phyloP scores from a whole-genome alignment of 306 rosid species.

The Corylus heterophylla region DNA sequence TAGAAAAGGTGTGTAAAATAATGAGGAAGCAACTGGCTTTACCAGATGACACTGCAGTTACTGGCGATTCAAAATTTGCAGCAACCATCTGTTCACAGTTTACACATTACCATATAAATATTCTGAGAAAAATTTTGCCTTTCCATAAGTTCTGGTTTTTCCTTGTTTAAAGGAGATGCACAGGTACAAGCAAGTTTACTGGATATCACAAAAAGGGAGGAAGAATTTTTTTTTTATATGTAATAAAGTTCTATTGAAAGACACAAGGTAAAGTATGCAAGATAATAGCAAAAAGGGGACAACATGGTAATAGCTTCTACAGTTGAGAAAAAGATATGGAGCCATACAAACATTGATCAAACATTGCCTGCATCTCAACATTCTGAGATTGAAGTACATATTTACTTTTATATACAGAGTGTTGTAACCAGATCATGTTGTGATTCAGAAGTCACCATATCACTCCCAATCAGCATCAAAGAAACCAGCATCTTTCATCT shows the following conservation, averaged over 20 bases:
- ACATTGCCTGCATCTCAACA: background rate
- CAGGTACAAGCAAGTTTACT: background rate
- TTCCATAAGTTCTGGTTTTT: too few relatives aligned
- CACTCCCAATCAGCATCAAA: conserved; percentile 86
- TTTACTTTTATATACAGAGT: conserved; percentile 43
- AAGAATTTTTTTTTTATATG: background rate
- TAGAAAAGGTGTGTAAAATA: conserved; percentile 61
- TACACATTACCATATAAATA: background rate
- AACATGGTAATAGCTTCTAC: background rate
- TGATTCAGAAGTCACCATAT: conserved; percentile 24
- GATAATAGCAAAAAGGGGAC: background rate
- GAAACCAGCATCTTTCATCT: conserved; percentile 98
- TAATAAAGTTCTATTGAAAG: background rate
- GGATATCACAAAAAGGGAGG: background rate
- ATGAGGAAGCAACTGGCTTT: conserved; percentile 77
- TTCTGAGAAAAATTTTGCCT: background rate
- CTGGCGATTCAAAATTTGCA: conserved; percentile 56
- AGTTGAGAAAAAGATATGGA: background rate
- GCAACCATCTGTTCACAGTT: background rate
- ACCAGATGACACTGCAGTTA: conserved; percentile 49
- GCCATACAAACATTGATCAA: conserved; percentile 1
- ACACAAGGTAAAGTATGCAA: background rate
- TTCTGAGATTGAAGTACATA: conserved; percentile 13
- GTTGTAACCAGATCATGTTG: conserved; percentile 1
- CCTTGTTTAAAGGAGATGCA: too few relatives aligned